phyloP scores from a whole-genome alignment of 2,329 filamentous ascomycete genomes.

The Penicillium aurantiogriseum region DNA sequence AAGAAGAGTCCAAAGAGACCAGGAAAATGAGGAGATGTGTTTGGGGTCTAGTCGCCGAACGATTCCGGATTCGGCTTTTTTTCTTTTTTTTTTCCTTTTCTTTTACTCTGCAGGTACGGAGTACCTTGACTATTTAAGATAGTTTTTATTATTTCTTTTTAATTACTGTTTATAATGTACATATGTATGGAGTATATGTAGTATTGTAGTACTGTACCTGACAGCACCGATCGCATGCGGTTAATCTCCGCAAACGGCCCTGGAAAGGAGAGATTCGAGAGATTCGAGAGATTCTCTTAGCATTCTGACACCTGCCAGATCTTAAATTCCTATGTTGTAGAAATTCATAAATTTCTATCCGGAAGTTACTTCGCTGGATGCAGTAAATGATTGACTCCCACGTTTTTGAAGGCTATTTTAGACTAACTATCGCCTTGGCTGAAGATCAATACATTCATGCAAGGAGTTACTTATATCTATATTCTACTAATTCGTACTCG shows the following conservation, averaged over 20 bases:
- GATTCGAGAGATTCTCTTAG: not conserved
- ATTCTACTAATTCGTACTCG: not conserved
- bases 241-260: not conserved
- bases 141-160: not conserved
- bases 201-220: not conserved
- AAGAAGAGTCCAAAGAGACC: not conserved
- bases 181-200: too few species aligned
- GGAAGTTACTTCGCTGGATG: not conserved
- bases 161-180: not conserved
- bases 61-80: slow-evolving; percentile 2
- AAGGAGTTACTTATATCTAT: not conserved
- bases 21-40: not conserved
- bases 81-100: not conserved
- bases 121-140: too few species aligned
- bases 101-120: too few species aligned
- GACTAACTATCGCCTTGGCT: not conserved
- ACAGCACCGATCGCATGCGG: not conserved
- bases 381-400: not conserved
- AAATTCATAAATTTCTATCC: not conserved
- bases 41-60: slow-evolving; percentile 7
- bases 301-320: not conserved
- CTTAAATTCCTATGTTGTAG: too few species aligned
- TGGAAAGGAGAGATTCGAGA: not conserved
- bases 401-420: not conserved
- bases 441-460: not conserved